These are phyloP conservation scores for Macrolepiota albuminosa DNA, from an alignment of 768 basidiomycete genomes.

Conservation along the genomic window DNA sequence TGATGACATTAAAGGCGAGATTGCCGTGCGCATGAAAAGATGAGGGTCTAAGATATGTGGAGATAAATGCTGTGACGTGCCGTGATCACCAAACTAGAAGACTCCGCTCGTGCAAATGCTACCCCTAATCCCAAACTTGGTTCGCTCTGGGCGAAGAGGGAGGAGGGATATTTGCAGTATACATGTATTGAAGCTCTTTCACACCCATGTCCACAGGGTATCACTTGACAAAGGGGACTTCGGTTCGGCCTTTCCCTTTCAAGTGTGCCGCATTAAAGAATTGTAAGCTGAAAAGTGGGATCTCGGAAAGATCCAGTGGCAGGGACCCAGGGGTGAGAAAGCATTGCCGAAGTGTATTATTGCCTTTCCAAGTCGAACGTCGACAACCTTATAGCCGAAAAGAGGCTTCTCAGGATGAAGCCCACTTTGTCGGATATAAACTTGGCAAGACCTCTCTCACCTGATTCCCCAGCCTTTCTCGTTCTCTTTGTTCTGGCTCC, in stretches of 20 bases:
- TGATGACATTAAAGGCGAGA: not conserved
- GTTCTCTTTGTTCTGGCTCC: conserved; percentile 12
- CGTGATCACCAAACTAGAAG: not conserved
- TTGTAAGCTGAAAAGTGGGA: not conserved
- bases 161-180: not conserved
- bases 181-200: not conserved
- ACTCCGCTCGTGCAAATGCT: not conserved
- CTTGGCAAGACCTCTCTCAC: conserved; percentile 2
- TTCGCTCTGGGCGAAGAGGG: not conserved
- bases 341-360: not conserved
- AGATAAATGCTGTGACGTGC: not conserved
- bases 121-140: not conserved
- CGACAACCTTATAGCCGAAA: conserved; percentile 9
- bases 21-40: not conserved
- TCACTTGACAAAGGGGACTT: not conserved
- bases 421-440: conserved; percentile 18
- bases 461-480: conserved; percentile 9
- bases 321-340: conserved; percentile 3
- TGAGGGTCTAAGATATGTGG: not conserved
- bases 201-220: not conserved
- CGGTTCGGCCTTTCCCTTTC: not conserved
- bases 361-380: conserved; percentile 6
- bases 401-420: conserved; percentile 13
- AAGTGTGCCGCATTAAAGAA: not conserved
- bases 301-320: not conserved